Evolutionary conservation across 1,139 yeast species (phyloP), one percentile per base, ranked within the genome.

Genomic region (Lodderomyces pseudojiufengensis): DNA sequence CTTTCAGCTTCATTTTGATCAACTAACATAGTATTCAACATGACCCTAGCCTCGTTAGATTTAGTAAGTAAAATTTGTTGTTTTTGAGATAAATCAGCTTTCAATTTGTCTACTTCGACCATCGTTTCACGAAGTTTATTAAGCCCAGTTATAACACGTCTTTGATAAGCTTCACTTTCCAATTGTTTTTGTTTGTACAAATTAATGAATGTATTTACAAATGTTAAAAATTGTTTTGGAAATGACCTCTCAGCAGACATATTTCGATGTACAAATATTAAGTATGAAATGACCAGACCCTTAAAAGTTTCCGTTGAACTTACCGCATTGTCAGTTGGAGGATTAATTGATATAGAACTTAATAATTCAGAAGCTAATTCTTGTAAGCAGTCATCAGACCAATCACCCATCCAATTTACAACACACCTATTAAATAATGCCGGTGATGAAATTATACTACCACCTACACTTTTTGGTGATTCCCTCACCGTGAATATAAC

Each of bases 1-100:
- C 96, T 65, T 55, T 92, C 97, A 0, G 97, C 94, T 50, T 88
- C 95, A 52, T 86, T 88, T 52, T 92, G 97, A 35, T 87, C 95
- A 0, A 73, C 63, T n/a, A 92, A 70, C 86, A 92, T 86, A 36
- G 69, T 76, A 47, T 80, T 78, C 35, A 92, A 69, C 72, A 86
- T 84, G 14, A 62, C 59, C 42, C 77, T 73, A 0, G 97, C 96
- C 46, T 83, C 85, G 12, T 55, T 51, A 43, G 84, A 86, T 45
- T 88, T 90, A 0, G 35, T 37, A 24, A 58, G 56, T 27, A 92
- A 64, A 21, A 59, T 63, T 1, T 45, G 48, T 42, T 76, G 73
- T 53, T 87, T 84, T 21, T 54, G 59, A 0, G 82, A 71, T 8
- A 92, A 61, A 1, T 68, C 64, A 6, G 61, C 57, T 37, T 78